phyloP scores from a whole-genome alignment of 805 yeast genomes.

The Cyberlindnera meyerae region DNA sequence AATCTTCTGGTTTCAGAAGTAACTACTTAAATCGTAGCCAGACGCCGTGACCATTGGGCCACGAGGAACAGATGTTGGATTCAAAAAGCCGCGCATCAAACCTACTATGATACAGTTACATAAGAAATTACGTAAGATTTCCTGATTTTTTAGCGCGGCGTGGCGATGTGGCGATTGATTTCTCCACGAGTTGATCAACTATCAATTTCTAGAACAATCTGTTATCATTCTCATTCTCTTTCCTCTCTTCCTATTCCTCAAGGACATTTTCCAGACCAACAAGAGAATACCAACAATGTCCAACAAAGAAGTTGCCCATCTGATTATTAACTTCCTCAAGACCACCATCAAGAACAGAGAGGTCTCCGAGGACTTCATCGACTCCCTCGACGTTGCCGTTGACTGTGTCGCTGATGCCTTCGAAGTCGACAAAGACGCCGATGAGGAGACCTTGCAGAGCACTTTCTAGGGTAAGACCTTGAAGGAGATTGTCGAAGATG shows the following conservation, averaged over 20 bases:
- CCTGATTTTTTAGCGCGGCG: too few species aligned
- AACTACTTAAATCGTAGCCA: constrained; percentile 54
- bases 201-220: too few species aligned
- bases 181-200: too few species aligned
- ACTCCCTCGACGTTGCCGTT: constrained; percentile 88
- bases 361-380: constrained; percentile 73
- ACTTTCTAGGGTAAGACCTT: constrained; percentile 47
- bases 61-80: constrained; percentile 47
- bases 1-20: constrained; percentile 35
- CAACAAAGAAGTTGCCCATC: constrained; percentile 62
- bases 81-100: too few species aligned
- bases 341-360: constrained; percentile 53
- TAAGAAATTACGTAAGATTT: too few species aligned
- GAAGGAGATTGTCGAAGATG: constrained; percentile 44
- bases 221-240: too few species aligned
- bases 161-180: too few species aligned
- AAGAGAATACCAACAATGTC: constrained; percentile 21
- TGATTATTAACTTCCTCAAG: constrained; percentile 70
- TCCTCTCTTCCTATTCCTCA: too few species aligned
- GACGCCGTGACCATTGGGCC: constrained; percentile 77
- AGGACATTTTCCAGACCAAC: too few species aligned
- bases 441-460: constrained; percentile 26
- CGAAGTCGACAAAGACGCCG: constrained; percentile 52
- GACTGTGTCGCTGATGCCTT: constrained; percentile 90
- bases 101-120: too few species aligned